Conservation (phyloP, 352 stramenopile genomes). For the Phytophthora foliorum region DNA sequence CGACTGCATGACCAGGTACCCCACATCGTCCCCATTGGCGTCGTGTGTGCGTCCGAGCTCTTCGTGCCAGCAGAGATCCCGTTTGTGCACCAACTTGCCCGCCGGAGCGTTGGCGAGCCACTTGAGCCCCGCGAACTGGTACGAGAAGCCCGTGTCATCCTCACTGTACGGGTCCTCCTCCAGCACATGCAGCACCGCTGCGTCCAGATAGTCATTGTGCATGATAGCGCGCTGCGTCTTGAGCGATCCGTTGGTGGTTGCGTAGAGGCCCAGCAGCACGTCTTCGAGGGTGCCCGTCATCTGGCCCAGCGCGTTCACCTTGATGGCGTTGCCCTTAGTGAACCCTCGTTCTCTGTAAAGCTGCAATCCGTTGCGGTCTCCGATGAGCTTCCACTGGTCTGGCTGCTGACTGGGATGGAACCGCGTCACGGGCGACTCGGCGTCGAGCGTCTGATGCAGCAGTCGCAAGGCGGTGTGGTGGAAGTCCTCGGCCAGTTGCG, state of each 20-base stretch:
- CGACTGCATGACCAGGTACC: slow-evolving; percentile 72
- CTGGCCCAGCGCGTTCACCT: slow-evolving; percentile 60
- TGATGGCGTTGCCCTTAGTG: slow-evolving; percentile 57
- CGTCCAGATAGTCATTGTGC: slow-evolving; percentile 67
- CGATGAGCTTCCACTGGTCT: slow-evolving; percentile 69
- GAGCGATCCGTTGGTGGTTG: slow-evolving; percentile 49
- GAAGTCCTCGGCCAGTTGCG: slow-evolving; percentile 45
- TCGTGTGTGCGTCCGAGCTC: slow-evolving; percentile 64
- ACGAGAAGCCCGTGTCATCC: slow-evolving; percentile 62
- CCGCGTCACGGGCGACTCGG: slow-evolving; percentile 55
- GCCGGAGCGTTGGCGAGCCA: slow-evolving; percentile 58
- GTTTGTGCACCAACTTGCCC: slow-evolving; percentile 71
- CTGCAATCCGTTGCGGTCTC: slow-evolving; percentile 59
- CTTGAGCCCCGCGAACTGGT: slow-evolving; percentile 68
- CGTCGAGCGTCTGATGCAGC: slow-evolving; percentile 51
- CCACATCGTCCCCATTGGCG: slow-evolving; percentile 58
- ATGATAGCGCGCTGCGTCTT: slow-evolving; percentile 77
- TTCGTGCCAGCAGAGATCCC: slow-evolving; percentile 75
- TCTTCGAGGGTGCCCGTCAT: slow-evolving; percentile 64
- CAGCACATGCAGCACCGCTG: slow-evolving; percentile 64
- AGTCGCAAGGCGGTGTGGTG: slow-evolving; percentile 46
- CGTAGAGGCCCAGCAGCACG: slow-evolving; percentile 71
- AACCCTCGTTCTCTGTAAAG: slow-evolving; percentile 69
- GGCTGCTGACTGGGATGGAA: slow-evolving; percentile 62
- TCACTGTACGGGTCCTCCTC: slow-evolving; percentile 63